phyloP scores from a whole-genome alignment of 1,284 basidiomycete genomes.

The Ganoderma leucocontextum region DNA sequence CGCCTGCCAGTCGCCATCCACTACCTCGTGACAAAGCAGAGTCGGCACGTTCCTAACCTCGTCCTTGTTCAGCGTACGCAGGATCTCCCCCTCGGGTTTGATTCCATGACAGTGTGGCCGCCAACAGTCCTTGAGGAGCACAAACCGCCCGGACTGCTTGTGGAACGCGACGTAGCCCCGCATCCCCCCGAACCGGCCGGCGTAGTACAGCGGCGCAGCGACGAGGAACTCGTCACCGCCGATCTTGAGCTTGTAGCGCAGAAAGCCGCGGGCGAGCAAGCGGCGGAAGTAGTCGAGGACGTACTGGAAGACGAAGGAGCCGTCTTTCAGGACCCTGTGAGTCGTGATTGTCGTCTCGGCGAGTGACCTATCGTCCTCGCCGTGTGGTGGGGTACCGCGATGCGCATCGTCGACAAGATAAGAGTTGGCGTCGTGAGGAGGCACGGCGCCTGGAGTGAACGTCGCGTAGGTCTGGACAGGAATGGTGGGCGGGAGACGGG shows the following conservation, averaged over 20 bases:
- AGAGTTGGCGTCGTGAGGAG: no score
- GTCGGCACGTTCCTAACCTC: slow-evolving; percentile 12
- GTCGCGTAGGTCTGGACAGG: no score
- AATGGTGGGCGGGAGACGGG: no score
- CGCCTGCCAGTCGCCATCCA: not conserved
- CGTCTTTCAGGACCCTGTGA: not conserved
- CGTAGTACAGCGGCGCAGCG: slow-evolving; percentile 9
- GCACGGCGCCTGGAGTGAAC: no score
- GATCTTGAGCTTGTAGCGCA: slow-evolving; percentile 8
- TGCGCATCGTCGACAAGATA: no score
- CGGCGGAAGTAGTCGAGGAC: slow-evolving; percentile 1
- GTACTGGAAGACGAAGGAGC: slow-evolving; percentile 6
- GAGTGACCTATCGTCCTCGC: no score
- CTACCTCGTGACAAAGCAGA: slow-evolving; percentile 1
- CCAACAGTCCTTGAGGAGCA: slow-evolving; percentile 26
- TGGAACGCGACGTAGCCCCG: slow-evolving; percentile 15
- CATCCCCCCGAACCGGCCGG: slow-evolving; percentile 7
- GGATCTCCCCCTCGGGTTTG: slow-evolving; percentile 16
- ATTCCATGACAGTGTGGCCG: slow-evolving; percentile 3
- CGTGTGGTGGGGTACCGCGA: no score
- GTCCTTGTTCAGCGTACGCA: slow-evolving; percentile 5
- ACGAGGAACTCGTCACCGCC: slow-evolving; percentile 10
- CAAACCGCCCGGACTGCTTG: not conserved
- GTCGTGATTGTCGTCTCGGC: no score
- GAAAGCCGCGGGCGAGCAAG: slow-evolving; percentile 1